Percentiles rank a stretch among this genome's conserved stretches.
Evolutionary conservation across 1,139 yeast genomes (phyloP).

Genomic region (Protomyces lactucae-debilis): DNA sequence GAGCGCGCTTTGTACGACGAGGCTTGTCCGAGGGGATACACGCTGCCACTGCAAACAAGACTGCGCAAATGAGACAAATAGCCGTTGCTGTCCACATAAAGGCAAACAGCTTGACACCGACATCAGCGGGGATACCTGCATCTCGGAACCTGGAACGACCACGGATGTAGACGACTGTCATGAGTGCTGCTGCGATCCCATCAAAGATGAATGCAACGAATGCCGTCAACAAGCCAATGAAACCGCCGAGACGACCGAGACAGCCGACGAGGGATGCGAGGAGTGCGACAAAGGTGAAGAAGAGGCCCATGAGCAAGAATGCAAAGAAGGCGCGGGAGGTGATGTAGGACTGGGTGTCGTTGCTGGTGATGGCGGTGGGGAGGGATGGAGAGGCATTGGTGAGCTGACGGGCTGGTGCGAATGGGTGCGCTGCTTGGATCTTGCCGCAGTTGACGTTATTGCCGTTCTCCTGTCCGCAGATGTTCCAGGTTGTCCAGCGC

Average conservation of each 20-base stretch:
- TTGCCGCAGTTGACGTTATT: constrained; percentile 47
- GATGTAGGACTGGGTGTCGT: constrained; percentile 54
- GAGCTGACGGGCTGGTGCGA: constrained; percentile 60
- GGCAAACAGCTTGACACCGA: constrained; percentile 59
- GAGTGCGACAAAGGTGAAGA: constrained; percentile 52
- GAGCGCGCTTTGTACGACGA: constrained; percentile 1
- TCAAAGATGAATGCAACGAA: not conserved
- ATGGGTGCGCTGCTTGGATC: constrained; percentile 56
- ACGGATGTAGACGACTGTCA: constrained; percentile 59
- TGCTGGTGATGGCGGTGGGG: constrained; percentile 48
- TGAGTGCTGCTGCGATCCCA: constrained; percentile 45
- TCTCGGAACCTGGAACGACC: constrained; percentile 55
- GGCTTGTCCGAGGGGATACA: constrained; percentile 29
- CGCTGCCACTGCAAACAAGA: constrained; percentile 39
- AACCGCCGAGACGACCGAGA: constrained; percentile 4
- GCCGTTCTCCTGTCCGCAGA: constrained; percentile 52
- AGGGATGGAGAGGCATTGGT: constrained; percentile 42
- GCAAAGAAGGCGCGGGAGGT: constrained; percentile 66
- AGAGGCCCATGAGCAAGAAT: constrained; percentile 56
- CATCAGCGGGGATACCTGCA: constrained; percentile 46
- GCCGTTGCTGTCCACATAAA: constrained; percentile 61
- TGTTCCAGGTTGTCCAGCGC: constrained; percentile 69
- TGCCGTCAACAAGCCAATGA: constrained; percentile 5
- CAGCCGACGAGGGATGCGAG: constrained; percentile 39
- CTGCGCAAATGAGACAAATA: constrained; percentile 42